These are phyloP conservation scores for Plantago major DNA, from an alignment of 257 asterid genomes.

Conservation along the genomic window DNA sequence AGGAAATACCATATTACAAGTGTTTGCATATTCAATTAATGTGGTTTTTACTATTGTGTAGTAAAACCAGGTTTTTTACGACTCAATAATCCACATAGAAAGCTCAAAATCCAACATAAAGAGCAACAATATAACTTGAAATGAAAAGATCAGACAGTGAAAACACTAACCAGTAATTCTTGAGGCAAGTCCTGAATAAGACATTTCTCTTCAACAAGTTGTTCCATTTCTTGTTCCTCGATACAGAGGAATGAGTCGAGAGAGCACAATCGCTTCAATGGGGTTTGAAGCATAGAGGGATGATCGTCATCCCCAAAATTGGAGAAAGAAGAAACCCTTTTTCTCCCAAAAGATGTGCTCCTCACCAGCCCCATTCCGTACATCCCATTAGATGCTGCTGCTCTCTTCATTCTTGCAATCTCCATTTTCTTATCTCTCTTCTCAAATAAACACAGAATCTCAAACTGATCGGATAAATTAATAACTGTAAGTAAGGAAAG, in stretches of 20 bases:
- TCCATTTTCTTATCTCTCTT: slow-evolving; percentile 19
- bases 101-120: background rate
- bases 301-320: slow-evolving; percentile 22
- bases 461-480: slow-evolving; percentile 3
- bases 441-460: background rate
- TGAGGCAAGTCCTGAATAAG: slow-evolving; percentile 25
- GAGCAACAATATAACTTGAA: background rate
- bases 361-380: slow-evolving; percentile 46
- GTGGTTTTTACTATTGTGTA: too few relatives aligned
- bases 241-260: slow-evolving; percentile 18
- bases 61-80: too few relatives aligned
- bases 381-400: slow-evolving; percentile 15
- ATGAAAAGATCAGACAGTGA: background rate
- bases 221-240: slow-evolving; percentile 29
- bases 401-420: slow-evolving; percentile 6
- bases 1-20: too few relatives aligned
- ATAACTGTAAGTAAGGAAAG: background rate
- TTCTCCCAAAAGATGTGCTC: slow-evolving; percentile 61
- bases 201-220: too few relatives aligned
- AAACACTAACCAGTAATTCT: slow-evolving; percentile 31
- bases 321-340: slow-evolving; percentile 40
- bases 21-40: too few relatives aligned
- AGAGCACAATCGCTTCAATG: slow-evolving; percentile 42
- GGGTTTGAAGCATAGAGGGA: slow-evolving; percentile 1
- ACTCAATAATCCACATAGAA: too few relatives aligned